phyloP scores from a whole-genome alignment of 225 moss, liverwort and hornwort species.

The Thuidium tamariscinum region DNA sequence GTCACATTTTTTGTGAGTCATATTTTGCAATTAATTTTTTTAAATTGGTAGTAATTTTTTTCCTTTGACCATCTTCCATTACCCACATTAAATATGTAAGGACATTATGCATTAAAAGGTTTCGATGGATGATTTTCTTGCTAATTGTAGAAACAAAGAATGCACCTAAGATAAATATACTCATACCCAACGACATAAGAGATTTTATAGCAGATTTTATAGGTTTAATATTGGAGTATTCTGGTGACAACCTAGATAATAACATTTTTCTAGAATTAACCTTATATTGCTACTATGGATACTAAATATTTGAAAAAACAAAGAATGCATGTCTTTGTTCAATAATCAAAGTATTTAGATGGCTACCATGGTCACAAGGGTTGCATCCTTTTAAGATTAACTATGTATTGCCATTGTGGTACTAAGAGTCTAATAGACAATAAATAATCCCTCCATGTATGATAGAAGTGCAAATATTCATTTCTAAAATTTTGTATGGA shows the following conservation, averaged over 20 bases:
- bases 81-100: background rate
- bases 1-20: too few relatives aligned
- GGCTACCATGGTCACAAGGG: rapidly evolving
- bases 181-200: too few relatives aligned
- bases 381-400: rapidly evolving
- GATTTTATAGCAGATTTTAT: too few relatives aligned
- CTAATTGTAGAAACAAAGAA: background rate
- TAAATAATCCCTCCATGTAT: background rate
- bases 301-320: too few relatives aligned
- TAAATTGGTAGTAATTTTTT: too few relatives aligned
- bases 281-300: rapidly evolving
- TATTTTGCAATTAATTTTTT: too few relatives aligned
- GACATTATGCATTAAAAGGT: too few relatives aligned
- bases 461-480: background rate
- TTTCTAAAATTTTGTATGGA: background rate
- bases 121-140: rapidly evolving
- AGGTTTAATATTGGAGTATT: too few relatives aligned
- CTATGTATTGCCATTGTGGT: rapidly evolving
- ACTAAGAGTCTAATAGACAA: background rate
- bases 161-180: too few relatives aligned
- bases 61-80: background rate
- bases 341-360: background rate
- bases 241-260: background rate
- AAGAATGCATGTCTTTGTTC: too few relatives aligned
- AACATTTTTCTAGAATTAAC: rapidly evolving